Conservation (phyloP, 345 rosid species). For the Lumnitzera littorea region DNA sequence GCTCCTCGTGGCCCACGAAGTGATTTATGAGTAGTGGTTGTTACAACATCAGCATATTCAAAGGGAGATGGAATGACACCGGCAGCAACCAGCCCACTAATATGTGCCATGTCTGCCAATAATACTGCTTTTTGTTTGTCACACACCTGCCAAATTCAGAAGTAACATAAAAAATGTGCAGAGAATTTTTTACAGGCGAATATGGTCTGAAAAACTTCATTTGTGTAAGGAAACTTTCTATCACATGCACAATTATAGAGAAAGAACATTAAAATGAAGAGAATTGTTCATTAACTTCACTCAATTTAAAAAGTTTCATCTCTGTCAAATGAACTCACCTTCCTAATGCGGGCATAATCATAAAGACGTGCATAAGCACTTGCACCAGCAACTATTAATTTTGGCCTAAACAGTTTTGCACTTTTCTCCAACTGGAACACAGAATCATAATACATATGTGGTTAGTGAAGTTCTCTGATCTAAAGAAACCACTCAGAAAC, state of each 20-base stretch:
- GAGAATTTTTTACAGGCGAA: too few relatives aligned
- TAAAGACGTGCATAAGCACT: slow-evolving; percentile 96
- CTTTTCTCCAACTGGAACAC: slow-evolving; percentile 69
- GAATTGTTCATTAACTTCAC: not conserved
- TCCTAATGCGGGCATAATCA: slow-evolving; percentile 85
- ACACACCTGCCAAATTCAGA: slow-evolving; percentile 58
- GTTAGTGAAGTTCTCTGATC: too few relatives aligned
- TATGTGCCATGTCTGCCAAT: slow-evolving; percentile 96
- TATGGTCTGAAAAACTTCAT: too few relatives aligned
- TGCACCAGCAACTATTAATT: slow-evolving; percentile 94
- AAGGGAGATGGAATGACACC: slow-evolving; percentile 96
- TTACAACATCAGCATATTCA: slow-evolving; percentile 91
- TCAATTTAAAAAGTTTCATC: not conserved
- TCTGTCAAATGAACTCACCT: slow-evolving; percentile 35
- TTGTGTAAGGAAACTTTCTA: too few relatives aligned
- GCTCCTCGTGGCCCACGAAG: slow-evolving; percentile 99
- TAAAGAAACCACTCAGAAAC: not conserved
- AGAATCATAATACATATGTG: slow-evolving; percentile 9
- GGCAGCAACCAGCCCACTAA: slow-evolving; percentile 94
- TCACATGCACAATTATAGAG: not conserved
- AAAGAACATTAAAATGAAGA: not conserved
- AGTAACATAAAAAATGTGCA: not conserved
- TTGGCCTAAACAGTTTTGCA: slow-evolving; percentile 83
- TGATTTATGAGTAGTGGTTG: slow-evolving; percentile 96
- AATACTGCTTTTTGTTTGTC: slow-evolving; percentile 88